Percentiles rank a stretch among this genome's conserved stretches.
Conservation (phyloP, 192 early-diverging fungal genomes). For the Backusella tarrabulga region DNA sequence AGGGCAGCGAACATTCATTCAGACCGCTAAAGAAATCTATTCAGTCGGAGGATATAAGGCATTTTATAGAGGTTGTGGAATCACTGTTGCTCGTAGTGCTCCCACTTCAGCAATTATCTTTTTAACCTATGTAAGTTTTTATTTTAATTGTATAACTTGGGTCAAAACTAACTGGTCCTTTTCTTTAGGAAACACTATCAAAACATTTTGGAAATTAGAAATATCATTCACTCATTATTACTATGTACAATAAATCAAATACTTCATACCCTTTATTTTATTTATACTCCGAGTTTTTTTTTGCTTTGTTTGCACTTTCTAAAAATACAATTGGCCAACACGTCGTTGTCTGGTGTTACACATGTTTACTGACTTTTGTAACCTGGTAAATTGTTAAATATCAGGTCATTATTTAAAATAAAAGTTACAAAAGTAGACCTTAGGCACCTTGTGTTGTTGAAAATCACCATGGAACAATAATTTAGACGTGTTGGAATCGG, state of each 20-base stretch:
- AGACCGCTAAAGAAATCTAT: constrained; percentile 72
- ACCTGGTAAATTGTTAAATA: not conserved
- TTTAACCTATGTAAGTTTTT: constrained; percentile 83
- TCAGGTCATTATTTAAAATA: not conserved
- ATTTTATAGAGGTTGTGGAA: constrained; percentile 94
- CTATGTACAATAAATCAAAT: not conserved
- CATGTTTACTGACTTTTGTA: not conserved
- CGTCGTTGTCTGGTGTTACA: not conserved
- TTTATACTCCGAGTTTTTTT: not conserved
- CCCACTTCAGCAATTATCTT: constrained; percentile 96
- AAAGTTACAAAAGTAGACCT: not conserved
- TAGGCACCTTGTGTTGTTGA: not conserved
- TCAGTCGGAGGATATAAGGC: constrained; percentile 74
- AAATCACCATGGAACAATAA: not conserved
- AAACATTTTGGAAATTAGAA: constrained; percentile 1
- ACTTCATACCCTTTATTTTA: not conserved
- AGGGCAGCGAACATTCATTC: constrained; percentile 46
- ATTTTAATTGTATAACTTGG: not conserved
- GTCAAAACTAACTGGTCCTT: not conserved
- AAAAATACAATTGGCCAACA: not conserved
- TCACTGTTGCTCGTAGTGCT: constrained; percentile 84
- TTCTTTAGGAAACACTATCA: not conserved
- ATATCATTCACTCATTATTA: not conserved
- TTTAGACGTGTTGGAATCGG: not conserved
- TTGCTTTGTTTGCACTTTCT: not conserved